A percentile compares a stretch with the other conserved stretches of the same genome.
Conservation (phyloP, 2,329 filamentous ascomycete genomes). For the Clarireedia sp. region DNA sequence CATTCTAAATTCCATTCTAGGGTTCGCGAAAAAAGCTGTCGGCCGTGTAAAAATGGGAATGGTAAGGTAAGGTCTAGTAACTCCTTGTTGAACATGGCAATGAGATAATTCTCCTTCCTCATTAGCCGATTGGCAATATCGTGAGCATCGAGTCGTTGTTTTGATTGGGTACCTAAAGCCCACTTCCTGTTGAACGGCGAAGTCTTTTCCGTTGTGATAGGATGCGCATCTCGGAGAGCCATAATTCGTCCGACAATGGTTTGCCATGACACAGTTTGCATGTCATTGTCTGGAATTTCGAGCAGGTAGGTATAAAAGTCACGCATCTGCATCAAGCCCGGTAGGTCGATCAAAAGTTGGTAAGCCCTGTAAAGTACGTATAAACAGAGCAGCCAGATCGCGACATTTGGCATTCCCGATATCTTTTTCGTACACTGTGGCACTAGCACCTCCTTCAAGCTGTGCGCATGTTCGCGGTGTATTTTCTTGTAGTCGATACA, state of each 20-base stretch:
- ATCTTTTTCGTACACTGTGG: slow-evolving; percentile 46
- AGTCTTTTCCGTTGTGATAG: slow-evolving; percentile 54
- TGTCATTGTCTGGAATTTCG: slow-evolving; percentile 59
- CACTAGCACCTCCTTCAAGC: slow-evolving; percentile 43
- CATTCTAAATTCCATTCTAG: slow-evolving; percentile 89
- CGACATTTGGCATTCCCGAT: slow-evolving; percentile 32
- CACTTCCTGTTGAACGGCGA: slow-evolving; percentile 51
- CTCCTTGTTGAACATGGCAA: slow-evolving; percentile 96
- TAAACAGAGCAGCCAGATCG: slow-evolving; percentile 54
- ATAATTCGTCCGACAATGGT: slow-evolving; percentile 62
- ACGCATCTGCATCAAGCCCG: slow-evolving; percentile 54
- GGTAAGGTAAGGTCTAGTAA: slow-evolving; percentile 80
- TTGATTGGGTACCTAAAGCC: slow-evolving; percentile 65
- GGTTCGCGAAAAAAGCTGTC: slow-evolving; percentile 80
- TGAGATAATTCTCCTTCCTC: slow-evolving; percentile 94
- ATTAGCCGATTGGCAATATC: slow-evolving; percentile 96
- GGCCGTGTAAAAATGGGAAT: slow-evolving; percentile 70
- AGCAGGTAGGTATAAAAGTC: slow-evolving; percentile 64
- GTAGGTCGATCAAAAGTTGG: slow-evolving; percentile 48
- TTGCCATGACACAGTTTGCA: slow-evolving; percentile 69
- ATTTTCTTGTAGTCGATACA: slow-evolving; percentile 61
- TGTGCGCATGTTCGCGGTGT: slow-evolving; percentile 38
- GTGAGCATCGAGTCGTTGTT: slow-evolving; percentile 89
- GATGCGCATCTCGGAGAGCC: slow-evolving; percentile 60
- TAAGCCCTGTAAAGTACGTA: slow-evolving; percentile 56